Conservation (phyloP, 1,284 basidiomycete species). For the Microbotryum intermedium region DNA sequence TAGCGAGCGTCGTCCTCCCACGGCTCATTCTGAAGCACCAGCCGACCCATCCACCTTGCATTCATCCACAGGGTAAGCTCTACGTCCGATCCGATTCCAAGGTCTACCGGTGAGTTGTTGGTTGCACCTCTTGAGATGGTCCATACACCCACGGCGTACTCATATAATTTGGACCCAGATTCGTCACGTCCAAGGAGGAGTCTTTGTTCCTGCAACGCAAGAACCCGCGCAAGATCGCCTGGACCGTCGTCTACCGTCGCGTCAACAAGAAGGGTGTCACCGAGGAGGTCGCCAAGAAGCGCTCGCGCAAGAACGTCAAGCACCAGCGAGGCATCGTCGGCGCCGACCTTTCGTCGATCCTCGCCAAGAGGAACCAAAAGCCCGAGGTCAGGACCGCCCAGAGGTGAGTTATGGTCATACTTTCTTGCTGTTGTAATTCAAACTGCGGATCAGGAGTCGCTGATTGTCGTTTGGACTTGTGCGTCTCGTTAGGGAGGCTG, state of each 20-base stretch:
- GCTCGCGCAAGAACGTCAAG: conserved; percentile 93
- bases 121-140: not conserved
- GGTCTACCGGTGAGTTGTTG: conserved; percentile 47
- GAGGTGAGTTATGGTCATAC: conserved; percentile 50
- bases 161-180: conserved; percentile 10
- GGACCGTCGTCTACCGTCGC: conserved; percentile 88
- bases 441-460: no score
- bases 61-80: conserved; percentile 52
- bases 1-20: not conserved
- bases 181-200: conserved; percentile 70
- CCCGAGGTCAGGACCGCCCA: conserved; percentile 70
- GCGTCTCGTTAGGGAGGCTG: no score
- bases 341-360: conserved; percentile 83
- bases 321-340: conserved; percentile 97
- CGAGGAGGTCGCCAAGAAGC: conserved; percentile 98
- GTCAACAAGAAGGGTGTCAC: conserved; percentile 99
- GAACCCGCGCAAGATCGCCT: conserved; percentile 99
- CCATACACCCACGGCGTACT: not conserved
- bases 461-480: no score
- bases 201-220: conserved; percentile 99
- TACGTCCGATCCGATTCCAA: conserved; percentile 96
- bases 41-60: not conserved
- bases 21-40: not conserved
- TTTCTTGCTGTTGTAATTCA: no score
- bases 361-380: conserved; percentile 85